These are phyloP conservation scores for Populus tremula DNA, from an alignment of 345 rosid genomes.

Conservation along the genomic window DNA sequence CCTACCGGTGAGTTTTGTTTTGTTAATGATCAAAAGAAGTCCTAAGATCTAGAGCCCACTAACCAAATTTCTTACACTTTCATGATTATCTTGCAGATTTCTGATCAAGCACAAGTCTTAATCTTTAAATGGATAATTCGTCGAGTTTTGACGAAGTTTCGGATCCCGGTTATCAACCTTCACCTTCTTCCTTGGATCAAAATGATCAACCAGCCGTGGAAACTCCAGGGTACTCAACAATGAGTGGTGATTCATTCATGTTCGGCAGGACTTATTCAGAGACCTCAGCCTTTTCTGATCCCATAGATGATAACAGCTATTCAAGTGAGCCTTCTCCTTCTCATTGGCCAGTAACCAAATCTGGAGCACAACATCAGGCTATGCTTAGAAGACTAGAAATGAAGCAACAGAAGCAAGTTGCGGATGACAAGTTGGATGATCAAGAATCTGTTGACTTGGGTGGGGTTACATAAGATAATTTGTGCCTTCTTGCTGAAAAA, in stretches of 20 bases:
- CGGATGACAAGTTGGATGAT: conserved; percentile 39
- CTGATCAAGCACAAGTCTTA: conserved; percentile 10
- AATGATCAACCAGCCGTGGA: conserved; percentile 49
- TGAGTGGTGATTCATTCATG: conserved; percentile 53
- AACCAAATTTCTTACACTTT: conserved; percentile 19
- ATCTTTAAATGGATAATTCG: conserved; percentile 40
- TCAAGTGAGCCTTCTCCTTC: conserved; percentile 63
- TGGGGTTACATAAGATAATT: neutral
- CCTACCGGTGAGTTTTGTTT: conserved; percentile 20
- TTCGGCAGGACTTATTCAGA: conserved; percentile 60
- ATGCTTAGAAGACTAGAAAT: conserved; percentile 24
- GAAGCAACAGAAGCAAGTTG: conserved; percentile 31
- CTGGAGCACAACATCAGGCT: conserved; percentile 27
- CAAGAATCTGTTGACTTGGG: conserved; percentile 59
- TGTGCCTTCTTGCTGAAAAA: neutral
- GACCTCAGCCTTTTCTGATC: conserved; percentile 62
- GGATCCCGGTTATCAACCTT: conserved; percentile 50
- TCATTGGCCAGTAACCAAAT: conserved; percentile 44
- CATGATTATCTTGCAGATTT: conserved; percentile 34
- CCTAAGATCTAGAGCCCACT: conserved; percentile 18
- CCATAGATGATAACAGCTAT: conserved; percentile 49
- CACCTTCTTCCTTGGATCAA: conserved; percentile 52
- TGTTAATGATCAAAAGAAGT: conserved; percentile 13
- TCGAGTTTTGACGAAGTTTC: conserved; percentile 43
- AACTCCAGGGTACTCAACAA: conserved; percentile 53